These are phyloP conservation scores for Pseudogymnoascus sp. DNA, from an alignment of 2,329 filamentous ascomycete genomes.

Conservation along the genomic window DNA sequence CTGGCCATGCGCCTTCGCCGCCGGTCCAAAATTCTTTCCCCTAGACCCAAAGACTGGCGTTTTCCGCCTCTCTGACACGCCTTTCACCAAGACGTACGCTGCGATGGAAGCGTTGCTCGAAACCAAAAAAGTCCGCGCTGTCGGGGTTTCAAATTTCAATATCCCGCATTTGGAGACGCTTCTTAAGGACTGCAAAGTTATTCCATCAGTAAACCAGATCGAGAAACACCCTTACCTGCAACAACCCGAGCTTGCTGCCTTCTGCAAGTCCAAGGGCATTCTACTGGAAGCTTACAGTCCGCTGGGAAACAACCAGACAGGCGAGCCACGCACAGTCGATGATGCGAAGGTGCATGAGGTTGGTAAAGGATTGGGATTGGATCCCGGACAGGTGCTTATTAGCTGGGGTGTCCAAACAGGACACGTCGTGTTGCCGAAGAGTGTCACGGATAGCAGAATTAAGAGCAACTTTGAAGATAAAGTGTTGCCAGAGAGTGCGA, in stretches of 20 bases:
- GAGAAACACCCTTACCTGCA: slow-evolving; percentile 47
- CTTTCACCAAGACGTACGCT: slow-evolving; percentile 47
- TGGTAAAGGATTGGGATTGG: slow-evolving; percentile 47
- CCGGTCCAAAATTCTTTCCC: slow-evolving; percentile 21
- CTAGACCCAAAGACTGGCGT: slow-evolving; percentile 24
- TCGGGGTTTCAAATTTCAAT: slow-evolving; percentile 58
- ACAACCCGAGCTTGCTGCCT: slow-evolving; percentile 42
- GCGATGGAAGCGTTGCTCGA: slow-evolving; percentile 49
- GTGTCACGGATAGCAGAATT: slow-evolving; percentile 51
- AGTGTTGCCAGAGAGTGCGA: slow-evolving; percentile 33
- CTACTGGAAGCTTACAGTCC: slow-evolving; percentile 41
- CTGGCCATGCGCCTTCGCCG: slow-evolving; percentile 31
- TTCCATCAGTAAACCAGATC: slow-evolving; percentile 52
- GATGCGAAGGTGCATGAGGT: slow-evolving; percentile 50
- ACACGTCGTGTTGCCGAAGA: slow-evolving; percentile 58
- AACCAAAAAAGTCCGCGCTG: slow-evolving; percentile 46
- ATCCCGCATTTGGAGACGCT: slow-evolving; percentile 32
- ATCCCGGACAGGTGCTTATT: slow-evolving; percentile 51
- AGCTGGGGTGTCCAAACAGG: slow-evolving; percentile 51
- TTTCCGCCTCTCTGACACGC: slow-evolving; percentile 19
- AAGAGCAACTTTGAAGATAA: slow-evolving; percentile 53
- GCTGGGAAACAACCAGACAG: slow-evolving; percentile 50
- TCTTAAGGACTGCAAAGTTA: slow-evolving; percentile 37
- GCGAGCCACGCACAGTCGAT: slow-evolving; percentile 42
- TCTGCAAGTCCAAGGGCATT: slow-evolving; percentile 37